Base-by-base conservation (phyloP, 2,329 filamentous ascomycete species). In the Colletotrichum gloeosporioides region DNA sequence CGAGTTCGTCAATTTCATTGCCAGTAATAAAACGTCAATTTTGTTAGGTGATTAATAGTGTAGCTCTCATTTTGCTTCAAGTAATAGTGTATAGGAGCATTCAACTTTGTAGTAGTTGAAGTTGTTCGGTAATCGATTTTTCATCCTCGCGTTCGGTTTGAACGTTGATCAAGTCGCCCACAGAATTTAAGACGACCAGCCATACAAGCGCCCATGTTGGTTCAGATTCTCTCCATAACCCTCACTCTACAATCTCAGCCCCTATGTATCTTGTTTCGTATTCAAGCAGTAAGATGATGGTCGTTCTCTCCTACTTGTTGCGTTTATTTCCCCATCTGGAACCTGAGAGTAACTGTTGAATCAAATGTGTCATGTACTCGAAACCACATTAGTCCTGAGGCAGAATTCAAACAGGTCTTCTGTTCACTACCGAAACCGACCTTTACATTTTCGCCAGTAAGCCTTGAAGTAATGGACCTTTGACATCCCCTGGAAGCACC, bases 311-410 rank as follows among this genome's bases (percentile, higher is more conserved):
- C 0, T 0, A 49, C 39, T n/a, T n/a, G 39, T 10, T n/a, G 18
- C 39, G 39, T 49, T 49, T 7, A n/a, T 22, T n/a, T 49, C 18
- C 9, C 44, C 6, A 4, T 13, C 0, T 8, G 1, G 44, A 53
- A 13, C 0, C 1, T 0, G 44, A 1, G n/a, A 53, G 0, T 22
- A 13, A 13, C 0, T 8, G 44, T 1, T 53, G 6, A 2, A 22
- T 2, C 44, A 22, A 53, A 1, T 13, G n/a, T 4, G 2, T 22
- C n/a, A 3, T 13, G 44, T 22, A 13, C 6, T 2, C n/a, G 12
- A 53, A 53, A 49, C 39, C 12, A 22, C n/a, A 53, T 53, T 0
- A 4, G 3, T 22, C n/a, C 44, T 13, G 44, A 53, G 10, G 4
- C n/a, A n/a, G 16, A 6, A 44, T 44, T 6, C 39, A n/a, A 3